Conservation (phyloP, 768 basidiomycete genomes). For the Paxillus involutus region DNA sequence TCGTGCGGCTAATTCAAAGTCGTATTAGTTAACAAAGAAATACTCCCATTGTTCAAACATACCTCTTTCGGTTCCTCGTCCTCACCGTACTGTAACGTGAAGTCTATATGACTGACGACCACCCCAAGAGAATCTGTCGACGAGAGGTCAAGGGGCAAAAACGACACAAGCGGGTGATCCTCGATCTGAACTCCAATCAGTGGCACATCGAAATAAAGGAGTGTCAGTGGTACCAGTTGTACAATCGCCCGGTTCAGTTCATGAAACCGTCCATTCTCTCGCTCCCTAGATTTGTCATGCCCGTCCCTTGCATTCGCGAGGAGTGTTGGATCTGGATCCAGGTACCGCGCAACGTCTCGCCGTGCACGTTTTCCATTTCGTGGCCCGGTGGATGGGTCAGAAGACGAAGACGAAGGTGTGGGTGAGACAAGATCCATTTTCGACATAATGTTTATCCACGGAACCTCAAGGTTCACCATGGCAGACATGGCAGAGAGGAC, state of each 20-base stretch:
- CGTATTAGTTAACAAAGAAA: conserved; percentile 6
- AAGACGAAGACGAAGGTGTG: conserved; percentile 22
- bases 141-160: conserved; percentile 91
- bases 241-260: conserved; percentile 94
- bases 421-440: conserved; percentile 95
- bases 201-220: background rate
- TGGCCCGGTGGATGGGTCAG: conserved; percentile 41
- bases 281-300: conserved; percentile 42
- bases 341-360: conserved; percentile 89
- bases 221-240: conserved; percentile 69
- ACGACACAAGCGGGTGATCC: conserved; percentile 96
- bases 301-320: conserved; percentile 54
- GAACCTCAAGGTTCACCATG: conserved; percentile 97
- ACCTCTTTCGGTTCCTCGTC: conserved; percentile 97
- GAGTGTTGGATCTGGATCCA: conserved; percentile 93
- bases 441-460: conserved; percentile 97
- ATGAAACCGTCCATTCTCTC: conserved; percentile 85
- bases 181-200: conserved; percentile 67
- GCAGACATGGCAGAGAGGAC: conserved; percentile 98
- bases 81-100: conserved; percentile 98
- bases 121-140: conserved; percentile 86
- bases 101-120: conserved; percentile 94
- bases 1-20: conserved; percentile 69
- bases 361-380: conserved; percentile 72
- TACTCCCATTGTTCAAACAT: conserved; percentile 14